Base-by-base conservation (phyloP, 257 asterid genomes). In the Solanum lycopersicoides region DNA sequence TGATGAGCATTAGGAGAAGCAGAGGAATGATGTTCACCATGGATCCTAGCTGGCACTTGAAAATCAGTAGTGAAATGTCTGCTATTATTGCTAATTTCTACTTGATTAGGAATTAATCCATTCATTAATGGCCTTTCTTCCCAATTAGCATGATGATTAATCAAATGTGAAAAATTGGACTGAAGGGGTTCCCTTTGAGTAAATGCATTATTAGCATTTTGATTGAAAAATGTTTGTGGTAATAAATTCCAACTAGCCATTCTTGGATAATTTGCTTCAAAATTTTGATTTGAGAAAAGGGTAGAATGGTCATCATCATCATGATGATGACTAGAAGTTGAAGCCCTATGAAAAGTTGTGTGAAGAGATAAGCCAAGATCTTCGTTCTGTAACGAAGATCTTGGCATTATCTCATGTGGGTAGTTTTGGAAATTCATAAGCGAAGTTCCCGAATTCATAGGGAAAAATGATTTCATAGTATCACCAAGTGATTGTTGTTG, bases 121-220 rank as follows among this genome's bases (percentile, higher is more conserved):
- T 89, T 98, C 98, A 80, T 50, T 20, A 53, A 32, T 11, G 68
- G 66, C 1, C 68, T 34, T 34, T 28, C 85, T 47, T 80, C 85
- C 85, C 85, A 80, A 74, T n/a, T 74, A 47, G 68, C 44, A 18
- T 47, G 85, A 93, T 98, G 98, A 93, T 74, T 74, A 37, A 93
- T 28, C 86, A 98, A 94, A 90, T 98, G 96, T 90, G 99, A 87
- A 92, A 89, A 92, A 97, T 95, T 97, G 99, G 99, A 97, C 99
- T 97, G 99, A 97, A 97, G 99, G 99, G 99, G 97, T 97, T 98
- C 99, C 99, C 99, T 95, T 98, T 95, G 99, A 89, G 96, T 79
- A 89, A 91, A 90, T 44, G 92, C 82, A 91, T 42, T 7, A 91
- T 42, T 7, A 28, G 21, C n/a, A 72, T 16, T 71, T 71, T 72